These are phyloP conservation scores for Tetradesmus obliquus DNA, from an alignment of 139 green algal genomes.

Conservation along the genomic window DNA sequence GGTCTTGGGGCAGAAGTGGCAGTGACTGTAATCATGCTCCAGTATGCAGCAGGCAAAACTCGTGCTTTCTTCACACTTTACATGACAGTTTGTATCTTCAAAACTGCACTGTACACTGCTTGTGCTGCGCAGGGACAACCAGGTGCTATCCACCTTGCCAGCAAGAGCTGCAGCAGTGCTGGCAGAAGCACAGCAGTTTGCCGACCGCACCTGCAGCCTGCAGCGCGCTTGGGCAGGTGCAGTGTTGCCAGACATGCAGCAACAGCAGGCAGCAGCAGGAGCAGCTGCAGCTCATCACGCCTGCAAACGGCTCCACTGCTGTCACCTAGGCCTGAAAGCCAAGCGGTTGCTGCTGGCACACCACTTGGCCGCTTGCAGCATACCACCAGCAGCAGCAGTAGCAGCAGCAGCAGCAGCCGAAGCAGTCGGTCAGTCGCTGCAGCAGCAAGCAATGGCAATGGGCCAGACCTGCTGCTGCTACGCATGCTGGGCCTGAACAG, in stretches of 20 bases:
- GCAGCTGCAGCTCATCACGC: not conserved
- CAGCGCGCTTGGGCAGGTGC: not conserved
- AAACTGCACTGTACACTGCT: not conserved
- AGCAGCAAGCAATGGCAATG: not conserved
- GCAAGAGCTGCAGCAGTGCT: not conserved
- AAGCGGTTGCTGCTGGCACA: not conserved
- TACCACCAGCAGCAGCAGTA: not conserved
- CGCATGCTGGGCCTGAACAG: not conserved
- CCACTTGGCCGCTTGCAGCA: not conserved
- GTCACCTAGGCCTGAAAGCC: not conserved
- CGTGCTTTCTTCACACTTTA: not conserved
- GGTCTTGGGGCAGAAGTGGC: not conserved
- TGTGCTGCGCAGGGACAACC: not conserved
- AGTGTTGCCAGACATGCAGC: not conserved
- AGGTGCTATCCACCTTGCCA: not conserved
- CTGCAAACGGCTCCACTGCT: not conserved
- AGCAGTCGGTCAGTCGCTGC: not conserved
- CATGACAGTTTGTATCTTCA: not conserved
- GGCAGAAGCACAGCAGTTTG: not conserved
- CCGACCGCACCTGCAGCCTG: not conserved
- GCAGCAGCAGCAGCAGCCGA: not conserved
- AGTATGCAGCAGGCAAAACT: not conserved
- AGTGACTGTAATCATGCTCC: not conserved
- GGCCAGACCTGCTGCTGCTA: not conserved
- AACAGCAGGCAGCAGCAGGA: not conserved